A percentile compares a stretch with the other conserved stretches of the same genome.
Conservation (phyloP, 495 filamentous ascomycete genomes). For the Penicillium silybi region DNA sequence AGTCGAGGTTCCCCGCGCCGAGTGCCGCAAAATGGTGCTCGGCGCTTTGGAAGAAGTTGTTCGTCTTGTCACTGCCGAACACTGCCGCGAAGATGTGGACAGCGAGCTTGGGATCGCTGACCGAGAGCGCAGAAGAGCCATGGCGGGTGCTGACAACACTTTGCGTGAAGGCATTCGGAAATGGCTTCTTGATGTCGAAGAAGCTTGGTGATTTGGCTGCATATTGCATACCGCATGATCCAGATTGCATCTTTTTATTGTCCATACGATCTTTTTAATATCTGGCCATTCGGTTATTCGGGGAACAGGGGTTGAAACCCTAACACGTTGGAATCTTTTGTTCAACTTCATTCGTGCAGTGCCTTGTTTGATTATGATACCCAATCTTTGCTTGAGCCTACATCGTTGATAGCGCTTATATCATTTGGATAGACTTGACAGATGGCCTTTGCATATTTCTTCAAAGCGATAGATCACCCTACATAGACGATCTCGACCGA, state of each 20-base stretch:
- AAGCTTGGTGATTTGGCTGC: constrained; percentile 35
- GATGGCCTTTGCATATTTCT: background rate
- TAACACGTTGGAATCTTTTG: background rate
- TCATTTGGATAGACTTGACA: background rate
- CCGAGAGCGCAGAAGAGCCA: constrained; percentile 33
- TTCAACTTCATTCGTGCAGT: background rate
- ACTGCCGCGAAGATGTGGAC: constrained; percentile 44
- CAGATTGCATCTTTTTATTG: background rate
- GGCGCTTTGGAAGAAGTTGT: constrained; percentile 64
- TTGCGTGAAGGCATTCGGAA: constrained; percentile 60
- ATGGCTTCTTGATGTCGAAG: constrained; percentile 60
- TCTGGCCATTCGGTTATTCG: background rate
- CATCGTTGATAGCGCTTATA: constrained; percentile 2
- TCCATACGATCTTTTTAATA: background rate
- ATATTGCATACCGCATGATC: background rate
- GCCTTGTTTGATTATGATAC: constrained; percentile 27
- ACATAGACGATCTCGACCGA: constrained; percentile 16
- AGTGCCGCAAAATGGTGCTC: constrained; percentile 59
- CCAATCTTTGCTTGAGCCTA: constrained; percentile 13
- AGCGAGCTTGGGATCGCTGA: constrained; percentile 32
- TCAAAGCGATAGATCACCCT: background rate
- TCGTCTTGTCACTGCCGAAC: constrained; percentile 54
- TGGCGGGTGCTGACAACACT: constrained; percentile 49
- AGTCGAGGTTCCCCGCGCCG: constrained; percentile 52
- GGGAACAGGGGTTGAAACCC: background rate